Percentiles rank a stretch among this genome's conserved stretches.
phyloP scores from a whole-genome alignment of 2,329 filamentous ascomycete species.

The Fonsecaea multimorphosa region DNA sequence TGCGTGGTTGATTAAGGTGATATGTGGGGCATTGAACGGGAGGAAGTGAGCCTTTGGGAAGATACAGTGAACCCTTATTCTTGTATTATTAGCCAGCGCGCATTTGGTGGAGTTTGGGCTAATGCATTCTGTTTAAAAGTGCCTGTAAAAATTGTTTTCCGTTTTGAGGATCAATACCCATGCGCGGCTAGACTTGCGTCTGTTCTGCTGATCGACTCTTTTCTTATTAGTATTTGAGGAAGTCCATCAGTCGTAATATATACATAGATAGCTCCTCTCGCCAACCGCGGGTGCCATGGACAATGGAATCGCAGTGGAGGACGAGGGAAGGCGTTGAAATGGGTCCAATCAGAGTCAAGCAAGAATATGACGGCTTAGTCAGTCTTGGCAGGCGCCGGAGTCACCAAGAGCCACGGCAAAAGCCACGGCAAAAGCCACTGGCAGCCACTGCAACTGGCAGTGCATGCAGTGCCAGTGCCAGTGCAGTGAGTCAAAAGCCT shows the following conservation, averaged over 20 bases:
- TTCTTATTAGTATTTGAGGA: too few species aligned
- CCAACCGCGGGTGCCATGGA: not conserved
- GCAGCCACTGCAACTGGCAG: too few species aligned
- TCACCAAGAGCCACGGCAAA: not conserved
- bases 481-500: not conserved
- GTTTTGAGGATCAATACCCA: not conserved
- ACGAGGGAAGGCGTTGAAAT: not conserved
- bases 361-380: not conserved
- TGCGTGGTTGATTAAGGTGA: constrained; percentile 22
- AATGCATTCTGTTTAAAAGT: not conserved
- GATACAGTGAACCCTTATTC: not conserved
- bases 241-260: not conserved
- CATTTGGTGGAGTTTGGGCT: constrained; percentile 21
- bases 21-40: constrained; percentile 21
- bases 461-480: too few species aligned
- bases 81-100: constrained; percentile 29
- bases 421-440: too few species aligned
- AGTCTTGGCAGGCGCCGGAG: not conserved
- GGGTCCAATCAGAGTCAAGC: not conserved
- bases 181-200: not conserved
- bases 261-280: not conserved
- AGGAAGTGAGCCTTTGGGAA: constrained; percentile 1
- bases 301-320: not conserved
- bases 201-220: not conserved
- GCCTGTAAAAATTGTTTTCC: not conserved